Evolutionary conservation across 371 early-diverging fungal species (phyloP).

Genomic region (Actinomucor elegans): DNA sequence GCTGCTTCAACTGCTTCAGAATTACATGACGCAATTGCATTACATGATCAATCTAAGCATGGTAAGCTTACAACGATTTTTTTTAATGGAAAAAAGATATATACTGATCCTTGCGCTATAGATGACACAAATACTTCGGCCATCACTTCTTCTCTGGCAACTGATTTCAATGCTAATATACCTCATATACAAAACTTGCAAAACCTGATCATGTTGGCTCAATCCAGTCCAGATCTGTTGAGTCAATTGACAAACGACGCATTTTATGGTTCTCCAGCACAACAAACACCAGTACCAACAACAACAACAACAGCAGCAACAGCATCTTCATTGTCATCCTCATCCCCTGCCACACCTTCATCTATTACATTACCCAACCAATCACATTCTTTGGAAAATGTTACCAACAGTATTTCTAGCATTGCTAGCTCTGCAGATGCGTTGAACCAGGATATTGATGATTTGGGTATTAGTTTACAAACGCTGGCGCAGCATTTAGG

Average conservation of each 20-base stretch:
- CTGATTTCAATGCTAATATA: conserved; percentile 13
- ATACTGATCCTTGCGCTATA: background rate
- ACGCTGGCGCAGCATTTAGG: conserved; percentile 44
- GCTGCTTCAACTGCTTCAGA: conserved; percentile 3
- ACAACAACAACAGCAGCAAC: background rate
- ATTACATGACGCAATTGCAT: conserved; percentile 29
- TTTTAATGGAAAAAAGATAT: too few relatives aligned
- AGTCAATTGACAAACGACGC: conserved; percentile 25
- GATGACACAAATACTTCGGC: background rate
- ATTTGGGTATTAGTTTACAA: conserved; percentile 34
- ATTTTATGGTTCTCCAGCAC: conserved; percentile 3
- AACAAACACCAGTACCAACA: background rate
- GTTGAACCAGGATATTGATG: conserved; percentile 39
- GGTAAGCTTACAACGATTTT: conserved; percentile 20
- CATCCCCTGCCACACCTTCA: background rate
- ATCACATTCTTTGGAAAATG: conserved; percentile 10
- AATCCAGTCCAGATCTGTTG: conserved; percentile 27
- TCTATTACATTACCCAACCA: background rate
- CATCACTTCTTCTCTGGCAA: too few relatives aligned
- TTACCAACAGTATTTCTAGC: conserved; percentile 23
- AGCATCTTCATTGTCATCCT: background rate
- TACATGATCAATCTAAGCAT: conserved; percentile 26
- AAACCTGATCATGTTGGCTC: conserved; percentile 28
- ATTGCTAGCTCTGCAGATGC: conserved; percentile 29
- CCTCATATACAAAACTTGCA: conserved; percentile 27